phyloP scores from a whole-genome alignment of 495 filamentous ascomycete species.

The Aspergillus leporis region DNA sequence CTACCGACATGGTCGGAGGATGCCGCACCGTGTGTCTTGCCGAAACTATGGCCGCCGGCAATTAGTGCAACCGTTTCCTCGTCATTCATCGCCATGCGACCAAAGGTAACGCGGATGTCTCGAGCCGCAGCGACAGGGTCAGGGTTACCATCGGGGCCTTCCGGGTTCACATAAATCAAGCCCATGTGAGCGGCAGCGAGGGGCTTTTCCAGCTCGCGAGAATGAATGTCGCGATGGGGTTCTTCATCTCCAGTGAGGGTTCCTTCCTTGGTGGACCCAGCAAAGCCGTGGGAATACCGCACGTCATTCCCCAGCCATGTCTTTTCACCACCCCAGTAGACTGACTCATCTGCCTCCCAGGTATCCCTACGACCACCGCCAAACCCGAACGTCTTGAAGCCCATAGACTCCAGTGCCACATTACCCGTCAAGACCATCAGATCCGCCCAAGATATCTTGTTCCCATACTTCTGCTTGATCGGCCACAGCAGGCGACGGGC shows the following conservation, averaged over 20 bases:
- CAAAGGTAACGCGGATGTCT: slow-evolving; percentile 71
- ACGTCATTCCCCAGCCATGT: slow-evolving; percentile 70
- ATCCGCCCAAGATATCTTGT: slow-evolving; percentile 78
- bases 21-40: slow-evolving; percentile 73
- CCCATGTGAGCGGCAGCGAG: slow-evolving; percentile 70
- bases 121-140: slow-evolving; percentile 65
- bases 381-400: slow-evolving; percentile 71
- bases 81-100: slow-evolving; percentile 77
- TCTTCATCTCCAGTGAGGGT: slow-evolving; percentile 27
- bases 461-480: slow-evolving; percentile 79
- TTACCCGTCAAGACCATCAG: slow-evolving; percentile 68
- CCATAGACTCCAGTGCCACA: slow-evolving; percentile 74
- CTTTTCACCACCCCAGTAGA: slow-evolving; percentile 73
- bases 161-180: slow-evolving; percentile 75
- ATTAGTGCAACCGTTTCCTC: slow-evolving; percentile 75
- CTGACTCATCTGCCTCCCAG: slow-evolving; percentile 70
- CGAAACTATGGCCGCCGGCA: slow-evolving; percentile 72
- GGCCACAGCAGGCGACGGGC: slow-evolving; percentile 75
- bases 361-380: slow-evolving; percentile 67
- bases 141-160: slow-evolving; percentile 68
- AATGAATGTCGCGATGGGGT: slow-evolving; percentile 53
- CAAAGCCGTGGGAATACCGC: slow-evolving; percentile 56
- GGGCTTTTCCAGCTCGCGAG: slow-evolving; percentile 61
- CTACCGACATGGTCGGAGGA: slow-evolving; percentile 56
- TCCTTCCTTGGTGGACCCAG: slow-evolving; percentile 26